Conservation (phyloP, 306 rosid species). For the Rosa multiflora region DNA sequence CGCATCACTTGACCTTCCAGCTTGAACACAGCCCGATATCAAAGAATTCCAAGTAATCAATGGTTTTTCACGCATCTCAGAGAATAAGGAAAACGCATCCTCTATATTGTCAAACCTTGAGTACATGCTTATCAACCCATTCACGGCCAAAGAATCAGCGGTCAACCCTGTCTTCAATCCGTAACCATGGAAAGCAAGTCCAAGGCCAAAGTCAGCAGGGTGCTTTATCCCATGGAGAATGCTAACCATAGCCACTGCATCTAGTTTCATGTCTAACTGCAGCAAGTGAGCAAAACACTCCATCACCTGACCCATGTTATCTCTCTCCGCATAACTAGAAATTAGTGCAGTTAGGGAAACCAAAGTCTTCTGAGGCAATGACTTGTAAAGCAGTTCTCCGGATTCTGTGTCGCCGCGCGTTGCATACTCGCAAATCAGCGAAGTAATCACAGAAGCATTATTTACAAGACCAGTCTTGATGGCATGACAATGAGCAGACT, state of each 20-base stretch:
- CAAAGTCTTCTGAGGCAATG: constrained; percentile 47
- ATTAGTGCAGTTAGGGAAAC: constrained; percentile 66
- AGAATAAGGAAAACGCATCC: constrained; percentile 49
- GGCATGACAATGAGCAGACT: constrained; percentile 49
- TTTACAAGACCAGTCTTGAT: constrained; percentile 49
- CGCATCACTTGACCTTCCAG: constrained; percentile 67
- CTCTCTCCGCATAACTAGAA: constrained; percentile 59
- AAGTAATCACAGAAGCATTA: constrained; percentile 58
- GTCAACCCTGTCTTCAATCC: constrained; percentile 58
- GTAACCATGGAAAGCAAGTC: constrained; percentile 60
- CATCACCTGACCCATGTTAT: constrained; percentile 44
- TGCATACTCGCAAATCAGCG: constrained; percentile 65
- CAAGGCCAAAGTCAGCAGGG: constrained; percentile 50
- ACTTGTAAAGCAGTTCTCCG: constrained; percentile 48
- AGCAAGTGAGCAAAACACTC: constrained; percentile 44
- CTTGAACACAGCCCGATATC: constrained; percentile 74
- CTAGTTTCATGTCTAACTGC: constrained; percentile 50
- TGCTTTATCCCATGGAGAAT: constrained; percentile 64
- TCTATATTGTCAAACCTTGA: constrained; percentile 61
- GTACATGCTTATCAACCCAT: constrained; percentile 80
- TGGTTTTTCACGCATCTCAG: constrained; percentile 41
- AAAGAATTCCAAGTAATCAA: constrained; percentile 72
- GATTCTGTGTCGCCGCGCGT: constrained; percentile 39
- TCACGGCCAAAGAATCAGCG: constrained; percentile 48
- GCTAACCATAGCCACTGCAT: constrained; percentile 68